Percentiles rank a stretch among this genome's conserved stretches.
Conservation (phyloP, 768 basidiomycete genomes). For the Grammothele lineata region DNA sequence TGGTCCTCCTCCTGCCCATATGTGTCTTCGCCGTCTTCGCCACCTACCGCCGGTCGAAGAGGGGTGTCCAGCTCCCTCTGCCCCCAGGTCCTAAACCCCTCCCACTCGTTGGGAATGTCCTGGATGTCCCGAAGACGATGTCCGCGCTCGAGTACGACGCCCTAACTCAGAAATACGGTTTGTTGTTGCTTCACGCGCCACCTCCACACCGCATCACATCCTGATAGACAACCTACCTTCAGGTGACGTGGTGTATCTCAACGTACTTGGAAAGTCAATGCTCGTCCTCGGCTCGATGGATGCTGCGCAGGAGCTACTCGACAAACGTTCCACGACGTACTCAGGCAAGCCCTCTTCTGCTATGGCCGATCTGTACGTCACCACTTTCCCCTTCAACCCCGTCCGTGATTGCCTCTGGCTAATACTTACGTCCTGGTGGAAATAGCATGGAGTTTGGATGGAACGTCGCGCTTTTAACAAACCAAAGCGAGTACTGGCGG, state of each 20-base stretch:
- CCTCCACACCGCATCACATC: conserved; percentile 18
- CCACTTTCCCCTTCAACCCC: not conserved
- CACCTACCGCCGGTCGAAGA: not conserved
- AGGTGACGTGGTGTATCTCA: conserved; percentile 19
- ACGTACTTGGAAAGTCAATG: conserved; percentile 19
- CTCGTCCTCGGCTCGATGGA: conserved; percentile 35
- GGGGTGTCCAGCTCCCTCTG: conserved; percentile 15
- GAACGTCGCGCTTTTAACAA: not conserved
- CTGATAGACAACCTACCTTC: conserved; percentile 13
- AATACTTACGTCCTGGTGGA: too few relatives aligned
- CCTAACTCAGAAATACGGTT: conserved; percentile 20
- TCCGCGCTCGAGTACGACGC: not conserved
- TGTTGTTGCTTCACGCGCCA: conserved; percentile 19
- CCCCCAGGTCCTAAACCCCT: conserved; percentile 21
- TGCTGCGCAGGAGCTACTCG: conserved; percentile 36
- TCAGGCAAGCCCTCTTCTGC: conserved; percentile 28
- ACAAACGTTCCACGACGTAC: conserved; percentile 39
- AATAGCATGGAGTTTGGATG: not conserved
- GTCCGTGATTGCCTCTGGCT: not conserved
- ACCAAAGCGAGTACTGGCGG: conserved; percentile 2
- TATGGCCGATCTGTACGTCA: conserved; percentile 1
- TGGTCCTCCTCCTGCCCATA: too few relatives aligned
- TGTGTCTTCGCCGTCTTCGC: not conserved
- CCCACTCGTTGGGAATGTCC: conserved; percentile 21
- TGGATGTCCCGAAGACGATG: conserved; percentile 21